These are phyloP conservation scores for Fomitopsis pinicola DNA, from an alignment of 1,284 basidiomycete genomes.

Conservation along the genomic window DNA sequence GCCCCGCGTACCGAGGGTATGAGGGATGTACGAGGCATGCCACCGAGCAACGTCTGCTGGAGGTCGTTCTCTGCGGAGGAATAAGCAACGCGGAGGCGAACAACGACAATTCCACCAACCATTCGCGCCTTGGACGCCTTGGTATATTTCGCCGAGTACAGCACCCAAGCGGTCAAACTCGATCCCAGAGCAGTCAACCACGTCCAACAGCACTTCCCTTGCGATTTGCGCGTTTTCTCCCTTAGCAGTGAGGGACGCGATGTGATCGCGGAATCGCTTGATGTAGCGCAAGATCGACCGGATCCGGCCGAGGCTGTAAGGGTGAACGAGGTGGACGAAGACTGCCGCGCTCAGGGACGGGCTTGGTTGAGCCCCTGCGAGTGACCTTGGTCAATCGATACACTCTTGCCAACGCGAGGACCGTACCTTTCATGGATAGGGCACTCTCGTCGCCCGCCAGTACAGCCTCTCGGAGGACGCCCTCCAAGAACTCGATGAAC, in stretches of 20 bases:
- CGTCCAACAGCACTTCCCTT: constrained; percentile 54
- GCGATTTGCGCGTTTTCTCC: constrained; percentile 61
- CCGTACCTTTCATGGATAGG: neutral
- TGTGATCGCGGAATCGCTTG: constrained; percentile 48
- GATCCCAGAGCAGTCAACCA: constrained; percentile 59
- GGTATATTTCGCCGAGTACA: constrained; percentile 36
- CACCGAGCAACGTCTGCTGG: constrained; percentile 48
- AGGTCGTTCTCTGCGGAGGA: constrained; percentile 40
- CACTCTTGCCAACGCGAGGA: neutral
- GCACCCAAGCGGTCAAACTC: constrained; percentile 47
- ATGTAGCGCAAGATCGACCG: constrained; percentile 47
- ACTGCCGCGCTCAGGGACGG: constrained; percentile 25
- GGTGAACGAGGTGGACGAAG: constrained; percentile 58
- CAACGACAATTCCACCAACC: constrained; percentile 15
- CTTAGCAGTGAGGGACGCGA: constrained; percentile 46
- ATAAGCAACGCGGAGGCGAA: neutral
- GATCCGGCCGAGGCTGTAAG: constrained; percentile 50
- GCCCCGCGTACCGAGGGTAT: constrained; percentile 36
- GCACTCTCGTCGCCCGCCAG: constrained; percentile 28
- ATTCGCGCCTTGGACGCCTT: constrained; percentile 22
- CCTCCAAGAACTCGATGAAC: constrained; percentile 57
- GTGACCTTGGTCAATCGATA: neutral
- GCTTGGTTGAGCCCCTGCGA: neutral
- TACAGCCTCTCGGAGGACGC: constrained; percentile 59
- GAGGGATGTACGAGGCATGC: constrained; percentile 46